phyloP scores from a whole-genome alignment of 306 rosid species.

The Cajanus cajan region DNA sequence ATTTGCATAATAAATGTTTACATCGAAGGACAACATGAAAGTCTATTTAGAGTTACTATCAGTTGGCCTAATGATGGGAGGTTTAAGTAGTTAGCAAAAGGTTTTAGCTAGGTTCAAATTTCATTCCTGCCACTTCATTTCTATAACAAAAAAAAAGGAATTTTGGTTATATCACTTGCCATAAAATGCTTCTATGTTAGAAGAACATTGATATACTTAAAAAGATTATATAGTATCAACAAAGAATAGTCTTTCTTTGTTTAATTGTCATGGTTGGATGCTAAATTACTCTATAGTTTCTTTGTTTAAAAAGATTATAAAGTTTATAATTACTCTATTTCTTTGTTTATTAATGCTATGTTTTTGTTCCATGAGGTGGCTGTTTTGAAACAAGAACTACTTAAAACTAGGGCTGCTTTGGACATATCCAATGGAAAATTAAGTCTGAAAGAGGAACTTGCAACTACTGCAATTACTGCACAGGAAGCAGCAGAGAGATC shows the following conservation, averaged over 20 bases:
- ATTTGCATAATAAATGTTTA: no score
- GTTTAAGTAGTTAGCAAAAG: no score
- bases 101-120: no score
- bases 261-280: not conserved
- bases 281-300: not conserved
- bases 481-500: constrained; percentile 88
- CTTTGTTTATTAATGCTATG: not conserved
- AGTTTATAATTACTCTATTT: no score
- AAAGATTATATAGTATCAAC: not conserved
- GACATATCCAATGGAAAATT: constrained; percentile 65
- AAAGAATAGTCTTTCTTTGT: not conserved
- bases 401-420: constrained; percentile 65
- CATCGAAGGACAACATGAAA: no score
- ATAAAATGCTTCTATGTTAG: not conserved
- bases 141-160: not conserved
- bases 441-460: constrained; percentile 74
- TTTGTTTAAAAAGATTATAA: no score
- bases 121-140: no score
- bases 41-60: no score
- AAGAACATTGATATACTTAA: not conserved
- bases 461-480: constrained; percentile 70
- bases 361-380: constrained; percentile 45
- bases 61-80: no score
- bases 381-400: constrained; percentile 75
- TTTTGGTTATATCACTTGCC: not conserved